Base-by-base conservation (phyloP, 208 protist species). In the Balamuthia mandrillaris region DNA sequence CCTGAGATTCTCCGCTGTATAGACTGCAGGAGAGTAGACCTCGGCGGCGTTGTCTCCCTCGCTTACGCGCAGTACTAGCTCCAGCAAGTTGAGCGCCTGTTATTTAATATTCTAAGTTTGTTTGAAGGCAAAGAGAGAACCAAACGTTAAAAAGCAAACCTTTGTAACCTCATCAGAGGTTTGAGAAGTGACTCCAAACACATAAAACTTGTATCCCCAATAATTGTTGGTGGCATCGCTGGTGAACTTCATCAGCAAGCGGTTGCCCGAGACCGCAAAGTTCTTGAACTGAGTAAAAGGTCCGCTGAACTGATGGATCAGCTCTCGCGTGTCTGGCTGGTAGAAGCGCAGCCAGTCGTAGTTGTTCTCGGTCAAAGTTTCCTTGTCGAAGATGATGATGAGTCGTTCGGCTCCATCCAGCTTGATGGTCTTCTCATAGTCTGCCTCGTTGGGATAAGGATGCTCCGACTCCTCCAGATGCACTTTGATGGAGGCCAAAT, bases 261-360 rank as follows among this genome's bases (percentile, higher is more conserved):
- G 33, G 24, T 74, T 74, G 24, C 41, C 63, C 24, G 9, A 9
- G 21, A 74, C 45, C 1, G 7, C 45, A 3, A 74, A 45, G 33
- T 39, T 29, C 31, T 45, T 74, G 37, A 39, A 74, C 24, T 74
- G 37, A n/a, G 27, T 39, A 51, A 39, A 39, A 7, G 27, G 21
- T 2, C 63, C 63, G 18, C 37, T 37, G 24, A 74, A 74, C 63
- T 74, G 35, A n/a, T 31, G 33, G 41, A 74, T 74, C 14, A 45
- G 33, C 12, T 39, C 63, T 31, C 45, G 63, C 16, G 63, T 37
- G 24, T 60, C 29, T 21, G 63, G 63, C 63, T 31, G 5, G 33
- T 24, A 31, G 63, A 74, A 74, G 24, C 63, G 63, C n/a, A 74
- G 24, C 63, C 63, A 74, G 24, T 74, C 63, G 41, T 74, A 74